Conservation (phyloP, 768 basidiomycete species). For the Trametes villosa region DNA sequence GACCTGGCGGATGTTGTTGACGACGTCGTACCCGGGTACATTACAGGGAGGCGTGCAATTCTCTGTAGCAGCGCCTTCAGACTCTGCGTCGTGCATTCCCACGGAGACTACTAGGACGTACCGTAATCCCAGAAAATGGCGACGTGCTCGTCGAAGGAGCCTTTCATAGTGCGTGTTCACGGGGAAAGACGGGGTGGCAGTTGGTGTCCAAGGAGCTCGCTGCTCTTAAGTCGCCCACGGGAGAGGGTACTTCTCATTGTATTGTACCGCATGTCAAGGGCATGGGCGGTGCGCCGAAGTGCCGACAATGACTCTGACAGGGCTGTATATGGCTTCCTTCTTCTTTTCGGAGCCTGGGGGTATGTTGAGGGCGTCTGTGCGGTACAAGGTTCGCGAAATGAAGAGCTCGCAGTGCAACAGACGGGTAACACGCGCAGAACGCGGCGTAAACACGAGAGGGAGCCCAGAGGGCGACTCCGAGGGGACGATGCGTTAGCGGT, state of each 20-base stretch:
- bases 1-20: constrained; percentile 49
- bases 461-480: no score
- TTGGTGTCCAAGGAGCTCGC: neutral
- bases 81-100: no score
- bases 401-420: no score
- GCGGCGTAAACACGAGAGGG: no score
- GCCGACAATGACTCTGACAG: constrained; percentile 4
- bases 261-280: constrained; percentile 16
- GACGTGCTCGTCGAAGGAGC: constrained; percentile 28
- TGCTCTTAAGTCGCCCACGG: neutral
- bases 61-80: constrained; percentile 36
- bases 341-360: no score
- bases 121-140: constrained; percentile 52
- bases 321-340: neutral
- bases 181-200: neutral
- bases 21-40: constrained; percentile 49
- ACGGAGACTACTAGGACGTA: no score
- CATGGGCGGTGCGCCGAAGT: constrained; percentile 21
- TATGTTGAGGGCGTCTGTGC: no score
- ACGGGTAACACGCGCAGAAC: no score
- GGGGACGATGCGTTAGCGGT: no score
- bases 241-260: neutral
- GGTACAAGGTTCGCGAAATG: no score
- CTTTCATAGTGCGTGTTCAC: neutral
- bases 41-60: constrained; percentile 43